phyloP scores from a whole-genome alignment of 768 basidiomycete species.

The Trametes elegans region DNA sequence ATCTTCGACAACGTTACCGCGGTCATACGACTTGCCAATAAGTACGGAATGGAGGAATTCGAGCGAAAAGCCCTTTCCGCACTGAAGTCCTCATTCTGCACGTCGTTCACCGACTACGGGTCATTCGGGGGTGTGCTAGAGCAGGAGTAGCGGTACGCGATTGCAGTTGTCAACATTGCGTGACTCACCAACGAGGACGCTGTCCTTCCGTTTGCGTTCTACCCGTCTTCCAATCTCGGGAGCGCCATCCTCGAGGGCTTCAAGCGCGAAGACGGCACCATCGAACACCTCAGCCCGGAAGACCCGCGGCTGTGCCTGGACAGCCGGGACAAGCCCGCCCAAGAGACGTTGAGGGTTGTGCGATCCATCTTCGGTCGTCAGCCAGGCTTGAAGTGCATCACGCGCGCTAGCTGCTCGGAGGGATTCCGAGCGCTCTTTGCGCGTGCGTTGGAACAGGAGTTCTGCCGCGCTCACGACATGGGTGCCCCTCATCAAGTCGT shows the following conservation, averaged over 20 bases:
- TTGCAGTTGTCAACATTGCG: constrained; percentile 3
- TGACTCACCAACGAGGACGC: neutral
- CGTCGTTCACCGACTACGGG: neutral
- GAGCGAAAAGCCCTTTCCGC: neutral
- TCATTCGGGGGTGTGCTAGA: too few species aligned
- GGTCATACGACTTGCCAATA: neutral
- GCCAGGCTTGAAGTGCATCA: too few species aligned
- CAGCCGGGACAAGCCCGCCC: neutral
- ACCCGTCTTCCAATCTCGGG: neutral
- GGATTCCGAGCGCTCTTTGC: too few species aligned
- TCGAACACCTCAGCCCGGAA: neutral
- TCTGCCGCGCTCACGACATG: too few species aligned
- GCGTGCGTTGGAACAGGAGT: too few species aligned
- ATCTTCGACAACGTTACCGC: neutral
- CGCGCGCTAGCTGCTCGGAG: too few species aligned
- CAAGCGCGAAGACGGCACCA: neutral
- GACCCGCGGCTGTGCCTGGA: neutral
- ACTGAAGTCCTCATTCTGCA: neutral
- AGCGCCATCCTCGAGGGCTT: neutral
- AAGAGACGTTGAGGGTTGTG: neutral
- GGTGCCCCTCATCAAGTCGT: too few species aligned
- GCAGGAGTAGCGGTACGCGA: neutral
- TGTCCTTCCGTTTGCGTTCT: neutral
- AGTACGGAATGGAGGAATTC: neutral
- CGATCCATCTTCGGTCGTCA: too few species aligned